Base-by-base conservation (phyloP, 768 basidiomycete species). In the Serendipita sp. region DNA sequence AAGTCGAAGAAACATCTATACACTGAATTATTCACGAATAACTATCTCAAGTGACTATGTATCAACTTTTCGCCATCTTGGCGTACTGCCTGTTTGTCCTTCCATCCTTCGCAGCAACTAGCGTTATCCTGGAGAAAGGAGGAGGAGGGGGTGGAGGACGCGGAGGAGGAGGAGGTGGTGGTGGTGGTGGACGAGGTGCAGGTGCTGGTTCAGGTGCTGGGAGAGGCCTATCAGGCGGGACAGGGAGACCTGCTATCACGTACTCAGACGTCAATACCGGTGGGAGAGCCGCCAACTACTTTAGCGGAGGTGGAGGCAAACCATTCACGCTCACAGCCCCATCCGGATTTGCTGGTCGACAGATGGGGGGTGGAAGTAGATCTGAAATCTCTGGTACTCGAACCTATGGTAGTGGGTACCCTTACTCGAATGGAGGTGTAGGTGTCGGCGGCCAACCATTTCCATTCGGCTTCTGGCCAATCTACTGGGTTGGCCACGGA, bases 391-490 rank as follows among this genome's bases (percentile, higher is more conserved):
- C 28, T 35, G 56, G 56, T 28, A 60, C 56, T 24, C 24, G 56
- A n/a, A 37, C 16, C 56, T 60, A 60, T 60, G 56, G 56, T 10
- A 60, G 56, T 35, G 56, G 56, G 16, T 60, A 60, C n/a, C 56
- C 56, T 4, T n/a, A 53, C 16, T 53, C 48, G 18, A 32, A 8
- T 8, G 56, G 10, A 18, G n/a, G 35, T 1, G 53, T 15, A 30
- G 56, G 56, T 1, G 56, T 24, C 3, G 24, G 5, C 16, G 56
- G 56, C 8, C 24, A 60, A 8, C 34, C 56, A 3, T 60, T 60
- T n/a, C 56, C 56, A 1, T 60, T 60, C 2, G 56, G 56, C 16
- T 60, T 60, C 35, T 60, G 56, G 56, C 56, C 56, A n/a, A 60
- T 60, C 10, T 60, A 60, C n/a, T 60, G 56, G 56, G 35, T 3